Conservation (phyloP, 2,329 filamentous ascomycete genomes). For the Colletotrichum viniferum region DNA sequence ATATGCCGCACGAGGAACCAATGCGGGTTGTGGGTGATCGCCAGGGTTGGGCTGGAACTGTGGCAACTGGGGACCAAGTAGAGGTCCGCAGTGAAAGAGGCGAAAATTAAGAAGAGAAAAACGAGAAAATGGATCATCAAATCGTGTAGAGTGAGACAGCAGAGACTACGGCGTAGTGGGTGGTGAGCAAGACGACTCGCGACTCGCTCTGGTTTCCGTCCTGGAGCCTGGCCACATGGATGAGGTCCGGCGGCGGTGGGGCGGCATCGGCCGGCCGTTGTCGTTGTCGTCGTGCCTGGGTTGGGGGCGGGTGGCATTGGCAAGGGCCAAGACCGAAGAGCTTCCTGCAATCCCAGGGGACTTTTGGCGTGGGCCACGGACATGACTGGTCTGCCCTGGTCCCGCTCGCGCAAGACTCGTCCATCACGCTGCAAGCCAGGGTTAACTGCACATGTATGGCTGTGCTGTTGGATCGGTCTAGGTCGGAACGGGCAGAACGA, state of each 20-base stretch:
- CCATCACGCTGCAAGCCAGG: slow-evolving; percentile 3
- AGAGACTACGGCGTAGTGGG: neutral
- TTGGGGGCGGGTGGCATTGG: slow-evolving; percentile 4
- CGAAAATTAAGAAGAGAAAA: neutral
- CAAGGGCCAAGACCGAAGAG: slow-evolving; percentile 7
- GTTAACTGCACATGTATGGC: neutral
- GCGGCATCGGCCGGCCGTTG: slow-evolving; percentile 10
- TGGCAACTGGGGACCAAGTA: neutral
- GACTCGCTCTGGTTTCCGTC: neutral
- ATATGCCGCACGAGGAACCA: neutral
- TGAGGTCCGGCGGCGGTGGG: neutral
- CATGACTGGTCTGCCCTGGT: neutral
- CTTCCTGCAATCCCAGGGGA: slow-evolving; percentile 4
- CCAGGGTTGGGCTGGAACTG: neutral
- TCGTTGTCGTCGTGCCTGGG: neutral
- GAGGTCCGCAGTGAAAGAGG: neutral
- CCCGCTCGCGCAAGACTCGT: neutral
- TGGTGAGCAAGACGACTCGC: neutral
- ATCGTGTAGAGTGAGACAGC: neutral
- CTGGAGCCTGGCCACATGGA: neutral
- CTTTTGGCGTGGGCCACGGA: neutral
- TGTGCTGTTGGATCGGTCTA: neutral
- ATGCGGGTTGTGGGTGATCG: neutral
- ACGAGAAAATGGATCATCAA: neutral
- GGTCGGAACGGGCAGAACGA: neutral